Evolutionary conservation across 2,329 filamentous ascomycete species (phyloP).

Genomic region (Fusarium piperis): DNA sequence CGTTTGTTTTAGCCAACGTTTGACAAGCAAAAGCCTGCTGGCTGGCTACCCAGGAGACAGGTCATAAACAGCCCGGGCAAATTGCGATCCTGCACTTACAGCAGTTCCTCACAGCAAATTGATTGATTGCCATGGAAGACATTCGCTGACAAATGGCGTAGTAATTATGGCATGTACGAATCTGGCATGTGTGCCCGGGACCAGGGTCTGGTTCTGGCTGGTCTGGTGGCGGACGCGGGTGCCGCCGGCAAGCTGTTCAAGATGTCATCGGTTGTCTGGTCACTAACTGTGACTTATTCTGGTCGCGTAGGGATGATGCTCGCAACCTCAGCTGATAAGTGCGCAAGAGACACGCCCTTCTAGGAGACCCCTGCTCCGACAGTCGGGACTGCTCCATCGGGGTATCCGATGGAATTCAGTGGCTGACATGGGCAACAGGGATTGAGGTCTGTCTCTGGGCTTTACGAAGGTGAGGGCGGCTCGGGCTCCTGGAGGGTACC

Average conservation of each 20-base stretch:
- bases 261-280: conserved; percentile 31
- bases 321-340: conserved; percentile 35
- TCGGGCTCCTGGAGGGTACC: not conserved
- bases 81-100: not conserved
- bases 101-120: conserved; percentile 5
- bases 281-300: conserved; percentile 26
- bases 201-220: conserved; percentile 28
- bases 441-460: conserved; percentile 12
- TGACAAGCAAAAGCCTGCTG: conserved; percentile 6
- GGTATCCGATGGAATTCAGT: conserved; percentile 35
- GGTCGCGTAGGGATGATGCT: conserved; percentile 35
- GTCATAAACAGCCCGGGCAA: not conserved
- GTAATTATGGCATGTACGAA: conserved; percentile 29
- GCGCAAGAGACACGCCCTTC: conserved; percentile 31
- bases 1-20: conserved; percentile 3
- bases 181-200: conserved; percentile 36
- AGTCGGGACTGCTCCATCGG: conserved; percentile 42
- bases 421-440: conserved; percentile 28
- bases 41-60: conserved; percentile 13
- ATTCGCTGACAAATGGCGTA: conserved; percentile 38
- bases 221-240: conserved; percentile 32
- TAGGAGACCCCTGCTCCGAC: conserved; percentile 36
- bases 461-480: not conserved
- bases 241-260: conserved; percentile 35
- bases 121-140: conserved; percentile 3